Percentiles rank a stretch among this genome's conserved stretches.
phyloP scores from a whole-genome alignment of 2,329 filamentous ascomycete species.

The Chaetomium sp. region DNA sequence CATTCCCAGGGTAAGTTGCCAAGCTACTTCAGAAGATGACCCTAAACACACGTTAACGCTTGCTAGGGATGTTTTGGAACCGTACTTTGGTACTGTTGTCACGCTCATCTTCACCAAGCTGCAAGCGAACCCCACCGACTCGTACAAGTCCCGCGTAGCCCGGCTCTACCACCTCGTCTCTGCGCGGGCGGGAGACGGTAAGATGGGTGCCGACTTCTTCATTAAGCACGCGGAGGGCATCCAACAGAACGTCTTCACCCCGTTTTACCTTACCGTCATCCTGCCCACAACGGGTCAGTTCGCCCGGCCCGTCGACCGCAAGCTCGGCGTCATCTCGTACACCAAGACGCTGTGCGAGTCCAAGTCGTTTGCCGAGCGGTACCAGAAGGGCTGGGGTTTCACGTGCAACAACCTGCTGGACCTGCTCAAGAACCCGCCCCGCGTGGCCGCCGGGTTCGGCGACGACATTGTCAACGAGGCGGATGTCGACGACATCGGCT shows the following conservation, averaged over 20 bases:
- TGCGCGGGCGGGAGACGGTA: constrained; percentile 69
- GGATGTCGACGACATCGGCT: constrained; percentile 92
- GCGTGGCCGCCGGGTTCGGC: constrained; percentile 62
- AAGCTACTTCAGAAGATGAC: background rate
- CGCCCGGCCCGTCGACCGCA: constrained; percentile 83
- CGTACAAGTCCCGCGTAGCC: constrained; percentile 82
- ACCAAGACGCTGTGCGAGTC: constrained; percentile 91
- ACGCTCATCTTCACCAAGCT: constrained; percentile 78
- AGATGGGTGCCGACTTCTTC: constrained; percentile 92
- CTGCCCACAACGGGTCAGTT: constrained; percentile 88
- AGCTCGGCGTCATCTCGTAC: constrained; percentile 88
- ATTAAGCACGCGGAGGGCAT: constrained; percentile 80
- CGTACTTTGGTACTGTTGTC: constrained; percentile 78
- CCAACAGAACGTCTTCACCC: constrained; percentile 77
- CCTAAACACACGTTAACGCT: constrained; percentile 28
- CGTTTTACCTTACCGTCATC: constrained; percentile 84
- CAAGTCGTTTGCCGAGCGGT: constrained; percentile 76
- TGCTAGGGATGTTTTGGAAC: constrained; percentile 63
- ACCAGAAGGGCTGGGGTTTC: constrained; percentile 86
- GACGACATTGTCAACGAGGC: constrained; percentile 82
- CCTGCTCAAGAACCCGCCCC: constrained; percentile 83
- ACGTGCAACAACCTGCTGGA: constrained; percentile 89
- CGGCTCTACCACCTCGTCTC: constrained; percentile 94
- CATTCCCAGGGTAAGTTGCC: constrained; percentile 67
- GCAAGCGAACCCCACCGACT: constrained; percentile 70